Base-by-base conservation (phyloP, 345 rosid genomes). In the Psidium friedrichsthalianum region DNA sequence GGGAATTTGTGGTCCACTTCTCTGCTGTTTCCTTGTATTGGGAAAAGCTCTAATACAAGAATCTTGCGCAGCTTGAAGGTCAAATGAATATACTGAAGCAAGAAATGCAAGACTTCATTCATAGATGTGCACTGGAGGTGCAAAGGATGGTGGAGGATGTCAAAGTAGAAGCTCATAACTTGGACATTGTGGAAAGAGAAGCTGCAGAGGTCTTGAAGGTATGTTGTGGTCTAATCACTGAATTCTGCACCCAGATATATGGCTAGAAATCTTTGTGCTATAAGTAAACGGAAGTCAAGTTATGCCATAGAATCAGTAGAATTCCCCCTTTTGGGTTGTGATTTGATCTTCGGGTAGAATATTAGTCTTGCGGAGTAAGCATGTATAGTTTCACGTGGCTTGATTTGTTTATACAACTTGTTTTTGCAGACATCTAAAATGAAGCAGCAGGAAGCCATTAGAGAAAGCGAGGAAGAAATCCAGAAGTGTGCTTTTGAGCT, bases 201-300 rank as follows among this genome's bases (percentile, higher is more conserved):
- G 98, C 96, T 42, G 90, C 92, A 6, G 98, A 92, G 87, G 86
- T 93, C 87, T 61, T 92, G 82, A 92, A 89, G 94, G 95, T 92
- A 88, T 83, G 85, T 5, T 13, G 51, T 88, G 32, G 24, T 13
- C 55, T 16, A 53, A 53, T 53, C 55, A 53, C 3, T 53, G 3
- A 15, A 53, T 53, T 53, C 5, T 53, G 55, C 55, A 53, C 20
- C 20, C 20, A 59, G 14, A 14, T 59, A 27, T 59, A 27, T 59
- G 20, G 74, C 40, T 27, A 27, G 74, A 59, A 59, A 59, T 27
- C 51, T 84, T 49, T 51, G 25, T 51, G 9, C 54, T 5, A 0
- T 8, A 24, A 40, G 22, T 5, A 27, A 59, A 14, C 74, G 6
- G 42, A 61, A 84, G 64, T 32, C 27, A 64, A 25, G 51, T n/a